phyloP scores from a whole-genome alignment of 306 rosid genomes.

The Notholithocarpus densiflorus region DNA sequence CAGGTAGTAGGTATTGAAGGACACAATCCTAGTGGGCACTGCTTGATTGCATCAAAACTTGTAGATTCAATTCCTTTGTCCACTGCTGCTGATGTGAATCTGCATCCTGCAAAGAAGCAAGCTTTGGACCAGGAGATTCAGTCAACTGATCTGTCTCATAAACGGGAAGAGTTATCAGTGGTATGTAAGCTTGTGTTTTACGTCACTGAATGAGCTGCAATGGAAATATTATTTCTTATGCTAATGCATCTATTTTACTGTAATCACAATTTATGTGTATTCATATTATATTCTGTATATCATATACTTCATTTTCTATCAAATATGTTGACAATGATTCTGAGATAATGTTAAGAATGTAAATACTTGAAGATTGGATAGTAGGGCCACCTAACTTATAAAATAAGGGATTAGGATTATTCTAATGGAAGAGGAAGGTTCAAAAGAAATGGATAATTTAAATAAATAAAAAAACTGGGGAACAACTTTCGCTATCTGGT shows the following conservation, averaged over 20 bases:
- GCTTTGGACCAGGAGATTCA: constrained; percentile 60
- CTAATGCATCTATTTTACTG: not conserved
- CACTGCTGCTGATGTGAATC: constrained; percentile 35
- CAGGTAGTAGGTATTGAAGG: constrained; percentile 91
- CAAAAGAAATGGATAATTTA: not conserved
- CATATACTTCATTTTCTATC: not conserved
- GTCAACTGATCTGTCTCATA: constrained; percentile 29
- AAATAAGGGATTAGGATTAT: not conserved
- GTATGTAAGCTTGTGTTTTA: constrained; percentile 31
- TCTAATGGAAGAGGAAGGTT: not conserved
- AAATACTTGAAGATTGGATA: not conserved
- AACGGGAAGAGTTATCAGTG: constrained; percentile 63
- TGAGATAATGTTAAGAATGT: not conserved
- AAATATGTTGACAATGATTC: not conserved
- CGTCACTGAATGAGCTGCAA: constrained; percentile 8
- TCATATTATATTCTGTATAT: not conserved
- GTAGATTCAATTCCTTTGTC: constrained; percentile 61
- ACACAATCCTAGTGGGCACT: constrained; percentile 96
- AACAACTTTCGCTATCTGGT: not conserved
- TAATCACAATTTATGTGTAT: not conserved
- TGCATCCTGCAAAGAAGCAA: constrained; percentile 72
- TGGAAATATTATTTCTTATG: not conserved
- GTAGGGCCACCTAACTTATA: not conserved
- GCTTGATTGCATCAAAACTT: constrained; percentile 81
- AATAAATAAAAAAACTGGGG: not conserved